Conservation (phyloP, 306 rosid genomes). For the Nissolia schottii region DNA sequence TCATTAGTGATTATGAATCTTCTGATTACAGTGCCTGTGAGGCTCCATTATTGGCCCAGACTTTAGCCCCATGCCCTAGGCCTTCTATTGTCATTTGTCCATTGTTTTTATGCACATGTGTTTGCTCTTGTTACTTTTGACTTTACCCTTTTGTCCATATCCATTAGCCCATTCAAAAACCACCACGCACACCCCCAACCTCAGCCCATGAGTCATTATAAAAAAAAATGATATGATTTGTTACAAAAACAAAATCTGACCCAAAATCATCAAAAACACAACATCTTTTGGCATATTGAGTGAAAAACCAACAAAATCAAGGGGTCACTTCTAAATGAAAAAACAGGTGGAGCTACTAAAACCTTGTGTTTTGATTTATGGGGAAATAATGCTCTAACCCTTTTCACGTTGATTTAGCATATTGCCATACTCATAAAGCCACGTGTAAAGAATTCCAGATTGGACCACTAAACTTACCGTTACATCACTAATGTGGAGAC, state of each 20-base stretch:
- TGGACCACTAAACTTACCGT: too few relatives aligned
- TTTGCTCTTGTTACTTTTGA: too few relatives aligned
- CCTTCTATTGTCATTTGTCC: too few relatives aligned
- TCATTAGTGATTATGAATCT: neutral
- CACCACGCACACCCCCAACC: neutral
- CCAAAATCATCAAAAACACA: neutral
- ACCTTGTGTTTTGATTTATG: neutral
- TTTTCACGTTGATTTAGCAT: neutral
- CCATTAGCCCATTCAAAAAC: neutral
- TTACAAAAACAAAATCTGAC: neutral
- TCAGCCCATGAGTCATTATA: neutral
- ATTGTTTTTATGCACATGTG: neutral
- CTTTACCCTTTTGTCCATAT: neutral
- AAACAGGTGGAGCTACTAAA: constrained; percentile 20
- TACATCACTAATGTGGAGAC: too few relatives aligned
- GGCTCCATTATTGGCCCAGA: neutral
- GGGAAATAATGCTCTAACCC: neutral
- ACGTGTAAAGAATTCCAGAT: neutral
- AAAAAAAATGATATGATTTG: neutral
- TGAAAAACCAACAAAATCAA: neutral
- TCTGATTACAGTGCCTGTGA: neutral
- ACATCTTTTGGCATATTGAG: neutral
- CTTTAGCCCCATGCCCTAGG: neutral
- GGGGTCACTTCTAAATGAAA: neutral
- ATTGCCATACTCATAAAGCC: neutral